Conservation (phyloP, 257 asterid genomes). For the Solanum tarapatanum region DNA sequence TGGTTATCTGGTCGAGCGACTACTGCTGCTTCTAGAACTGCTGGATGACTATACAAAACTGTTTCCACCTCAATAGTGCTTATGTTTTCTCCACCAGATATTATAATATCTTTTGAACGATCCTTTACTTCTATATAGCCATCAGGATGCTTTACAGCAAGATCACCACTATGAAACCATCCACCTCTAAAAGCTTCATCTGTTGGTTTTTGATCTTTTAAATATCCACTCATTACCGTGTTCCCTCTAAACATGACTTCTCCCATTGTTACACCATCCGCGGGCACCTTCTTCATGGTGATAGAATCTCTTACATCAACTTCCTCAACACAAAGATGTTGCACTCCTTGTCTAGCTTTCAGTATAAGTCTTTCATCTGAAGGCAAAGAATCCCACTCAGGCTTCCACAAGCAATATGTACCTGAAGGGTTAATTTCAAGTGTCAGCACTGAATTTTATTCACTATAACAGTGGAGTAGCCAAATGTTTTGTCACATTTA, state of each 20-base stretch:
- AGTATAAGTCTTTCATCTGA: background rate
- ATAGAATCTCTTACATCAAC: background rate
- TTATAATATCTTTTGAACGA: background rate
- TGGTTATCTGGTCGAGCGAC: background rate
- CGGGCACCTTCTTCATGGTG: background rate
- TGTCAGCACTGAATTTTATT: background rate
- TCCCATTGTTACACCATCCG: background rate
- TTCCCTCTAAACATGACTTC: background rate
- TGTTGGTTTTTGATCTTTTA: background rate
- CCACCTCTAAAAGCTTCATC: background rate
- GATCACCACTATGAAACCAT: background rate
- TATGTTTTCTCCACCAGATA: background rate
- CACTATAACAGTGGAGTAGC: background rate
- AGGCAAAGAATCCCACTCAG: slow-evolving; percentile 1
- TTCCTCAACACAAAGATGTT: background rate
- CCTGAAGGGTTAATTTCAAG: background rate
- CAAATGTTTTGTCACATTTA: background rate
- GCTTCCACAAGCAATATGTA: background rate
- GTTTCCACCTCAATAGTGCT: background rate
- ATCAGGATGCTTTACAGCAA: background rate
- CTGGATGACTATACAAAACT: background rate
- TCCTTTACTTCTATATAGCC: background rate
- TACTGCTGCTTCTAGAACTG: background rate
- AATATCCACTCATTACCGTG: background rate
- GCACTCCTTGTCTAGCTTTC: background rate